Evolutionary conservation across 2,329 filamentous ascomycete species (phyloP), one percentile per base, ranked within the genome.

Genomic region (Cladophialophora yegresii): DNA sequence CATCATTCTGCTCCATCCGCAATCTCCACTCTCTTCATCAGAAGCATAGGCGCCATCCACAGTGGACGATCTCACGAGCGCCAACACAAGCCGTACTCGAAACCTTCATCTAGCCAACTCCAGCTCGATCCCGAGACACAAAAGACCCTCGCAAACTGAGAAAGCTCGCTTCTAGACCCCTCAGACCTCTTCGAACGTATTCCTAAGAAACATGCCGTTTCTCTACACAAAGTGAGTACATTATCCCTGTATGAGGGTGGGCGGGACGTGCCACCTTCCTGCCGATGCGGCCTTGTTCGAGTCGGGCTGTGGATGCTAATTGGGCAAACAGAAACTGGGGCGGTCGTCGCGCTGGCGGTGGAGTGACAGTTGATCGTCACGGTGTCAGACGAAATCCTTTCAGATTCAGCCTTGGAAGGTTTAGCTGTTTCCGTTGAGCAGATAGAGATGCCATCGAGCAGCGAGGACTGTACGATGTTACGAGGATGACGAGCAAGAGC

Each of bases 391-490:
- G 81, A 58, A 81, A 82, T 28, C 81, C 82, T 5, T 84, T 83
- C 72, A 76, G 82, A 45, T 77, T 84, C 71, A 78, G 78, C 36
- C 75, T 78, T 67, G 81, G 82, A 51, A 77, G 78, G 49, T 79
- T 84, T 71, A 83, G 78, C 73, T 85, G 83, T 74, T 85, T 84
- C 75, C 77, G 79, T 64, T 83, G 72, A 75, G 36, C 45, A 33
- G 9, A n/a, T 16, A 6, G 36, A n/a, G 36, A 20, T 3, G 32
- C 9, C 13, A 32, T 33, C 8, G 13, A 50, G 6, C 7, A 50
- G 22, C 10, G 28, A 20, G 51, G 2, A 16, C 20, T 33, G 47
- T 30, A 36, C 8, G 23, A 6, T 28, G 26, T 28, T 28, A 22
- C 22, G 4, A 50, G 1, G 20, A 62, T 16, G 47, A 30, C 13